Evolutionary conservation across 768 basidiomycete species (phyloP), one percentile per base, ranked within the genome.

Genomic region (Suillus bovinus): DNA sequence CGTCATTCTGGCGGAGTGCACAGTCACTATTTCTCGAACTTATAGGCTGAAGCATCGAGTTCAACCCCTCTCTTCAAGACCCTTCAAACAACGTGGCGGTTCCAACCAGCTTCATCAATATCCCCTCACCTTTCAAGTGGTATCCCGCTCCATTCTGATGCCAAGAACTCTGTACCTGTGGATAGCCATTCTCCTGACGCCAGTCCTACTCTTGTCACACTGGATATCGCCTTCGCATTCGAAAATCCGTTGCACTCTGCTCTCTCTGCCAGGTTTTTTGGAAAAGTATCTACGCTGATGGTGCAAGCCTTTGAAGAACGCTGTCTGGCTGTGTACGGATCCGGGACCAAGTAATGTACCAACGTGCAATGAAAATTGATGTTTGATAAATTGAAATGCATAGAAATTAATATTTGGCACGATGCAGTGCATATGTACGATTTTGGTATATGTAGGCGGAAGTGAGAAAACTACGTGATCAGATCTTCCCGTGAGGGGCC

Each of bases 281-380:
- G 90, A 10, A 87, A 91, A 71, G 88, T 97, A 5, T 91, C 92
- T 4, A 85, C 85, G 67, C 82, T 89, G 76, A 98, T 97, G 94
- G 88, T 98, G 27, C 79, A 88, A 59, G 95, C 96, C 1, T 99
- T 99, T 68, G 95, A 98, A 77, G 82, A 89, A 65, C 84, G 95
- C 31, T 96, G 94, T 73, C 50, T 80, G 60, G 78, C 82, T 57
- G 79, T 96, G 6, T 95, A 94, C 68, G 90, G 92, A 5, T 72
- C 71, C 22, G 75, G 79, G 31, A 65, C 64, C 6, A 44, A 61
- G 61, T 74, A 59, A 70, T 61, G 17, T 61, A n/a, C 34, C 46
- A 29, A 34, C 34, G 14, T 60, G 55, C 24, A 34, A 54, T 34
- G 20, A 54, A 22, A 54, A 22, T 22, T 38, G 22, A 55, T 36